phyloP scores from a whole-genome alignment of 2,329 filamentous ascomycete genomes.

The Xylaria sp. region DNA sequence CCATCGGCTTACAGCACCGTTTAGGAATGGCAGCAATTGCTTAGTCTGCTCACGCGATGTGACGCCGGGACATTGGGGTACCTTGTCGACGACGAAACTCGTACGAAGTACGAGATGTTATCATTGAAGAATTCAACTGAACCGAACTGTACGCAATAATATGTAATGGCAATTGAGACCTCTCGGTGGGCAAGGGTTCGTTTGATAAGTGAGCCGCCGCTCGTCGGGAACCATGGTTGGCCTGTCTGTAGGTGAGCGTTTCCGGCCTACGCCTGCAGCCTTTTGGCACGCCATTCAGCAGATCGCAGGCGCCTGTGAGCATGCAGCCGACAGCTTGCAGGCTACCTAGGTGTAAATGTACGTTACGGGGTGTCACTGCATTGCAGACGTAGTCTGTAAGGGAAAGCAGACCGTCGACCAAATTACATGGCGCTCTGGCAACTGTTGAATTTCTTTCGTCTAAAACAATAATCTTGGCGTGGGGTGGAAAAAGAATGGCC shows the following conservation, averaged over 20 bases:
- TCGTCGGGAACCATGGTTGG: not conserved
- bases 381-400: no score
- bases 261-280: conserved; percentile 14
- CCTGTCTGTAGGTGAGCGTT: conserved; percentile 19
- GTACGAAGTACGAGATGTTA: not conserved
- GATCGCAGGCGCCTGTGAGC: conserved; percentile 16
- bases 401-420: not conserved
- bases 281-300: conserved; percentile 11
- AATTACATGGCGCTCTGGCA: not conserved
- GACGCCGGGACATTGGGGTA: no score
- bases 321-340: not conserved
- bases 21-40: no score
- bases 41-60: no score
- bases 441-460: not conserved
- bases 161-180: not conserved
- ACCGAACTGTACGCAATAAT: not conserved
- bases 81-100: no score
- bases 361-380: no score
- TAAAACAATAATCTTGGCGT: not conserved
- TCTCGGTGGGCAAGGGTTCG: not conserved
- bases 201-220: not conserved
- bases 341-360: no score
- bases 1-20: no score
- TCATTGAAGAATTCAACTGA: not conserved
- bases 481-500: not conserved